Base-by-base conservation (phyloP, 2,329 filamentous ascomycete genomes). In the Verticillium albo-atrum region DNA sequence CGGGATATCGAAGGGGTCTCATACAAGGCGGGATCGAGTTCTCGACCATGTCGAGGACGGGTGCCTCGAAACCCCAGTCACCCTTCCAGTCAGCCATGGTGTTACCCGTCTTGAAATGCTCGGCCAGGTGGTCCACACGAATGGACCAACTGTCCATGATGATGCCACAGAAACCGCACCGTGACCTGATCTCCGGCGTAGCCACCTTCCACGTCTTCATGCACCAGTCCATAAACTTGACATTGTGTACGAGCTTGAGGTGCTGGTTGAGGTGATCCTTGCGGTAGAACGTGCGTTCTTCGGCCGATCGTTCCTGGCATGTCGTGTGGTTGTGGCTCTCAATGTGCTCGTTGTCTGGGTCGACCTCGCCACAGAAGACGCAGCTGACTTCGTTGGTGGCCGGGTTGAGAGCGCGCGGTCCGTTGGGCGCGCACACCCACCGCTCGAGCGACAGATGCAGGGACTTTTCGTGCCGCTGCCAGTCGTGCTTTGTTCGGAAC, bases 21-120 rank as follows among this genome's bases (percentile, higher is more conserved):
- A 77, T 79, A 86, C 83, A 88, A 55, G 85, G 85, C 58, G 85
- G 86, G 60, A 89, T 86, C 54, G 84, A 85, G 68, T 88, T 88
- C 71, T 88, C 85, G 66, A 88, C 82, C 77, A 87, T 82, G 62
- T 85, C 78, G 65, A 86, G 75, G 50, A 88, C 80, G 35, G 83
- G 80, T 28, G 76, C 74, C 58, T 88, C 85, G 63, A 89, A 88
- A 77, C 86, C 86, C 85, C 85, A 88, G 72, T 86, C 85, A 75
- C 86, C 86, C 77, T 87, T 86, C 86, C 86, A 89, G 71, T 88
- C 83, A 63, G 82, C 83, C 85, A 89, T 89, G 67, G 82, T 84
- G 63, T 81, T 82, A 74, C 86, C 85, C 27, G 79, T 82, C 72
- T 87, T 88, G 76, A 88, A 89, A 71, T 88, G 86, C 63, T 87